Percentiles rank a stretch among this genome's conserved stretches.
Evolutionary conservation across 2,329 filamentous ascomycete species (phyloP).

Genomic region (Cladosporium sp.): DNA sequence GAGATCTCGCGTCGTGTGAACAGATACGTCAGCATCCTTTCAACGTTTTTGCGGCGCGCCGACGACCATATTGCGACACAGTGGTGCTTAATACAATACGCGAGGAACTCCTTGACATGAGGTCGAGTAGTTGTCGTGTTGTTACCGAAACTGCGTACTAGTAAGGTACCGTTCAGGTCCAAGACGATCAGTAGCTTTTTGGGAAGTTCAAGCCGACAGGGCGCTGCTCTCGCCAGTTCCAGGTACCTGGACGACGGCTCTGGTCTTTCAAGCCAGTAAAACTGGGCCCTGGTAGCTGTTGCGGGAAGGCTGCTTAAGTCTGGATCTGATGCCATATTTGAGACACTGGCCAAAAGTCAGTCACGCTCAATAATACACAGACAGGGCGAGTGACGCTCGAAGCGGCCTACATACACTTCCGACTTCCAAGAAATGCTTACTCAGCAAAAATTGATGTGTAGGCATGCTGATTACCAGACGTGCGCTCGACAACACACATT

Average conservation of each 20-base stretch:
- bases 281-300: too few species aligned
- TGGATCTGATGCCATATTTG: too few species aligned
- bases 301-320: too few species aligned
- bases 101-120: background rate
- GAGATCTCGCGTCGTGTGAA: background rate
- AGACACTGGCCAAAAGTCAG: too few species aligned
- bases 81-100: background rate
- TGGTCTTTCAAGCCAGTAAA: background rate
- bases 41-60: background rate
- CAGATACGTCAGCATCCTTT: background rate
- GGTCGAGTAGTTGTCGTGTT: background rate
- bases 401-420: background rate
- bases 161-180: background rate
- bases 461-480: too few species aligned
- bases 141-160: background rate
- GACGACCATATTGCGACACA: background rate
- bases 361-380: too few species aligned
- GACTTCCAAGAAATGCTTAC: background rate
- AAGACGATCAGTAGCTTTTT: background rate
- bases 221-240: background rate
- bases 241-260: background rate
- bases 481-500: too few species aligned
- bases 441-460: too few species aligned
- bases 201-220: background rate
- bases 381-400: background rate